A percentile compares a stretch with the other conserved stretches of the same genome.
Conservation (phyloP, 768 basidiomycete genomes). For the Suillus clintonianus region DNA sequence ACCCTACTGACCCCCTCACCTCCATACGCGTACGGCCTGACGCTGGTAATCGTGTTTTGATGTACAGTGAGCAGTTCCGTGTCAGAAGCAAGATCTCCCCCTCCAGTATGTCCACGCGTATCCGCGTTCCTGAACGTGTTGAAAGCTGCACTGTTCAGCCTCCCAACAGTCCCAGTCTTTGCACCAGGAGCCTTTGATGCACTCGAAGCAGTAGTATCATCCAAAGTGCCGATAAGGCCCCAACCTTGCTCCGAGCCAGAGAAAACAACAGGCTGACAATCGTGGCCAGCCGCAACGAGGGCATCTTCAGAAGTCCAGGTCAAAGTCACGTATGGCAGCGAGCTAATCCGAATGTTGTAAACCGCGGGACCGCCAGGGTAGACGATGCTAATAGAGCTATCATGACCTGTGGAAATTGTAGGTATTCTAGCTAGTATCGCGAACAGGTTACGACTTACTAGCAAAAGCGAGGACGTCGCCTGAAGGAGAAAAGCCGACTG, state of each 20-base stretch:
- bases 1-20: constrained; percentile 59
- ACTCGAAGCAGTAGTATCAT: constrained; percentile 58
- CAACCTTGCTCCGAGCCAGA: constrained; percentile 76
- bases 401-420: constrained; percentile 67
- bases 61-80: constrained; percentile 89
- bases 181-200: constrained; percentile 44
- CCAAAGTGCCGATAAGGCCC: constrained; percentile 79
- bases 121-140: constrained; percentile 94
- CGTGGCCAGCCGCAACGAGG: constrained; percentile 92
- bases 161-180: constrained; percentile 53
- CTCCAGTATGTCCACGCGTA: constrained; percentile 53
- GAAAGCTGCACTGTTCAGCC: constrained; percentile 92
- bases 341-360: constrained; percentile 72
- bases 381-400: constrained; percentile 90
- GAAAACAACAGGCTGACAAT: constrained; percentile 94
- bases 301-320: constrained; percentile 83
- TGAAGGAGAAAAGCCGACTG: constrained; percentile 93
- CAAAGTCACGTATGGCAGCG: constrained; percentile 82
- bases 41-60: constrained; percentile 97
- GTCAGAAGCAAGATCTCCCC: constrained; percentile 42
- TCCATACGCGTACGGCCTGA: constrained; percentile 69
- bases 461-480: constrained; percentile 94
- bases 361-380: constrained; percentile 81
- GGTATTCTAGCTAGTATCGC: not conserved
- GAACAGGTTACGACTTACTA: constrained; percentile 54